Percentiles rank a stretch among this genome's conserved stretches.
phyloP scores from a whole-genome alignment of 2,329 filamentous ascomycete genomes.

The Lanzia echinophila region DNA sequence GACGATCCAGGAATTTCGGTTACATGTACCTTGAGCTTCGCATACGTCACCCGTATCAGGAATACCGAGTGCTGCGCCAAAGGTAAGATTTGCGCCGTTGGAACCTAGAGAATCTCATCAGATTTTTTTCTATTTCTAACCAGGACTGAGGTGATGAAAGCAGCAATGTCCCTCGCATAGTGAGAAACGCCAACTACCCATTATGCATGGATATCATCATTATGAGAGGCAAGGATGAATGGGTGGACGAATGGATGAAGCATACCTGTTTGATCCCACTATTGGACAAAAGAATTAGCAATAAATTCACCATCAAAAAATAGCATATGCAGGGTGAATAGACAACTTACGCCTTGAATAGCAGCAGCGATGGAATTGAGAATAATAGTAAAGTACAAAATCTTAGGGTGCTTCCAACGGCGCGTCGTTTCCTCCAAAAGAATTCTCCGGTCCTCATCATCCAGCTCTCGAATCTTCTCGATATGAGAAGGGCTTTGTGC shows the following conservation, averaged over 20 bases:
- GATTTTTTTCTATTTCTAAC: too few species aligned
- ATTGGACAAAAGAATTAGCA: neutral
- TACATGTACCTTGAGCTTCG: constrained; percentile 27
- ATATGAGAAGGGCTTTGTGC: constrained; percentile 67
- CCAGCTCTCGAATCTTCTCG: constrained; percentile 50
- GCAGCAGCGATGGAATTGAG: constrained; percentile 64
- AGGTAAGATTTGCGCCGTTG: constrained; percentile 43
- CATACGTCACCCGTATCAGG: constrained; percentile 6
- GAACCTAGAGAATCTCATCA: constrained; percentile 26
- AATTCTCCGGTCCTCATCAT: constrained; percentile 51
- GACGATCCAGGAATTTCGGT: constrained; percentile 47
- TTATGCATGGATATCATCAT: neutral
- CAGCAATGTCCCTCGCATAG: too few species aligned
- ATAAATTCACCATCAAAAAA: neutral
- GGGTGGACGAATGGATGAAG: neutral
- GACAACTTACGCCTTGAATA: constrained; percentile 45
- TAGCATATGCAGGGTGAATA: constrained; percentile 10
- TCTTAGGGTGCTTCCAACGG: constrained; percentile 59
- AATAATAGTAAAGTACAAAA: constrained; percentile 60
- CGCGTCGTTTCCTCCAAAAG: constrained; percentile 60
- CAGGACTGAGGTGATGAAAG: too few species aligned
- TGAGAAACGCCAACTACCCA: neutral
- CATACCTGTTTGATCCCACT: constrained; percentile 13
- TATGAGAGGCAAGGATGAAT: neutral
- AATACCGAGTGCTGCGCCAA: constrained; percentile 40